phyloP scores from a whole-genome alignment of 768 basidiomycete genomes.

The Boletus sensibilis region DNA sequence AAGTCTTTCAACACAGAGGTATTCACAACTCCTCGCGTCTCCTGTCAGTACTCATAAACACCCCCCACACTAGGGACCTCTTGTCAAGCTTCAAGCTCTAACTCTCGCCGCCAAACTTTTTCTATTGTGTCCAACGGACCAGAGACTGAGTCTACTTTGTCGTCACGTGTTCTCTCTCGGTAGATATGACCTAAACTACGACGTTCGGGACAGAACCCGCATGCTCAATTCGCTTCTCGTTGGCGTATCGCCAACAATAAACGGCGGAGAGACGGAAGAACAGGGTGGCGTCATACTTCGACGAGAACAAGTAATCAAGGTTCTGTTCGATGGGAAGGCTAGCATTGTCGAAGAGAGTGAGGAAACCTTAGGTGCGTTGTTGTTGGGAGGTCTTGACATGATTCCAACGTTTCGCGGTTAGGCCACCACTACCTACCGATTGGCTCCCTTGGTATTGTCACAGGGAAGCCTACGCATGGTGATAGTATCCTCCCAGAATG shows the following conservation, averaged over 20 bases:
- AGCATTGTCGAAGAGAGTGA: conserved; percentile 42
- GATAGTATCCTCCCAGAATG: conserved; percentile 69
- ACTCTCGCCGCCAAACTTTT: conserved; percentile 86
- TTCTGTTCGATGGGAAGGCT: conserved; percentile 77
- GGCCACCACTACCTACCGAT: conserved; percentile 46
- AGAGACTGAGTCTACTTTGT: conserved; percentile 51
- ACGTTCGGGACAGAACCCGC: conserved; percentile 87
- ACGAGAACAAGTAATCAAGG: conserved; percentile 75
- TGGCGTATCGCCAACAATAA: conserved; percentile 46
- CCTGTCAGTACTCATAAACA: neutral
- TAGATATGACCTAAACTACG: conserved; percentile 84
- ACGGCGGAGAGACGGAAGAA: conserved; percentile 42
- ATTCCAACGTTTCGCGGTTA: conserved; percentile 17
- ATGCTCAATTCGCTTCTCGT: conserved; percentile 70
- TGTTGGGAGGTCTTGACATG: neutral
- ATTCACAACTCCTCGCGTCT: conserved; percentile 6
- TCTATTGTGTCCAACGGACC: conserved; percentile 58
- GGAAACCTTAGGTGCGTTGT: conserved; percentile 32
- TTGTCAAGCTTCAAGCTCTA: conserved; percentile 81
- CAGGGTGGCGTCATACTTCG: conserved; percentile 74
- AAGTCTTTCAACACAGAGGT: conserved; percentile 77
- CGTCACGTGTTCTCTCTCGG: conserved; percentile 82
- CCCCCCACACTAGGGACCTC: conserved; percentile 41
- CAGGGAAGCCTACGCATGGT: conserved; percentile 47
- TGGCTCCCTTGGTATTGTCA: conserved; percentile 66